A percentile compares a stretch with the other conserved stretches of the same genome.
Conservation (phyloP, 225 moss, liverwort and hornwort species). For the Polytrichum formosum region DNA sequence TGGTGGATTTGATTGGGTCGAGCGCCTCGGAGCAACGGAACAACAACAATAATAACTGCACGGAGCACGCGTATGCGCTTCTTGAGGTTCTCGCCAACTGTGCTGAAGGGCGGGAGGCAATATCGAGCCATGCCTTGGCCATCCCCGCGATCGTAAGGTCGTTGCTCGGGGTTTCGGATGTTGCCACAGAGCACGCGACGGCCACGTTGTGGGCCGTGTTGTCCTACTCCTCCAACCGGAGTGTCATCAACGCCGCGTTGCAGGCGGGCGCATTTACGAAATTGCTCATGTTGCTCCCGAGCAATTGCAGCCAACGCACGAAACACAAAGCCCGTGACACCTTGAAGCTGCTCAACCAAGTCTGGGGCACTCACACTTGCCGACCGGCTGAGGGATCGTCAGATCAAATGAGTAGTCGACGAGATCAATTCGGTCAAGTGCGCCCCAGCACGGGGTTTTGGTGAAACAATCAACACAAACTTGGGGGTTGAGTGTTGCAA, state of each 20-base stretch:
- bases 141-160: constrained; percentile 59
- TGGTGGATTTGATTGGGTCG: constrained; percentile 58
- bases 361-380: constrained; percentile 24
- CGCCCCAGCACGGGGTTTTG: background rate
- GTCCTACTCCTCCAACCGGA: constrained; percentile 48
- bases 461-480: background rate
- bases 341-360: constrained; percentile 56
- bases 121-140: constrained; percentile 60
- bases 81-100: constrained; percentile 67
- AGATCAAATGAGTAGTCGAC: background rate
- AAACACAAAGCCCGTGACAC: constrained; percentile 58
- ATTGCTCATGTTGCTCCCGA: constrained; percentile 64
- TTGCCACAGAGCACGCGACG: constrained; percentile 64
- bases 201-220: constrained; percentile 54
- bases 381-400: constrained; percentile 5
- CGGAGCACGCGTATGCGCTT: constrained; percentile 57
- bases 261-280: constrained; percentile 69
- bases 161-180: constrained; percentile 41
- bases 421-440: background rate
- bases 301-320: constrained; percentile 48
- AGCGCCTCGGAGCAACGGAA: constrained; percentile 21
- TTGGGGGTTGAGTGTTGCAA: too few relatives aligned
- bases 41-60: background rate
- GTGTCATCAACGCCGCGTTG: constrained; percentile 53
- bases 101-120: constrained; percentile 80